A percentile compares a stretch with the other conserved stretches of the same genome.
Conservation (phyloP, 495 filamentous ascomycete species). For the Rhypophila decipiens region DNA sequence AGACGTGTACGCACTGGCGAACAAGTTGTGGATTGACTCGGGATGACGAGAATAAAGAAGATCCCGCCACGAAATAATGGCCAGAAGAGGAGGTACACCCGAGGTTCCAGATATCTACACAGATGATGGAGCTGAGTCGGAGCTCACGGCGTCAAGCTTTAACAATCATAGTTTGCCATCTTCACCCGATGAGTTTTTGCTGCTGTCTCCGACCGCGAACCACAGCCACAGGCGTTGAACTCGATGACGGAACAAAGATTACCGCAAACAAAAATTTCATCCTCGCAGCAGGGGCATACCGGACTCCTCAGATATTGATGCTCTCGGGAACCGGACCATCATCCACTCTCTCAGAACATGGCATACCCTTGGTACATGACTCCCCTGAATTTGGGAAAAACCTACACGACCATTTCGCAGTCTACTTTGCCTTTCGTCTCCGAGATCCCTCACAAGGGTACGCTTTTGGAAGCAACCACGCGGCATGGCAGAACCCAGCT, state of each 20-base stretch:
- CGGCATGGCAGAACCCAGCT: slow-evolving; percentile 16
- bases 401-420: slow-evolving; percentile 45
- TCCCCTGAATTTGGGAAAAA: slow-evolving; percentile 48
- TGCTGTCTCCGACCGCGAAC: slow-evolving; percentile 1
- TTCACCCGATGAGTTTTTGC: too few species aligned
- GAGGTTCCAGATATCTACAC: too few species aligned
- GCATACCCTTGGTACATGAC: slow-evolving; percentile 38
- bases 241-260: slow-evolving; percentile 1
- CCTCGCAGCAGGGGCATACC: slow-evolving; percentile 42
- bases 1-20: too few species aligned
- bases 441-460: slow-evolving; percentile 5
- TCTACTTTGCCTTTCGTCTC: slow-evolving; percentile 13
- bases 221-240: slow-evolving; percentile 16
- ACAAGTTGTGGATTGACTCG: too few species aligned
- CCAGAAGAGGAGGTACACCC: too few species aligned
- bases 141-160: too few species aligned
- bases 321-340: slow-evolving; percentile 31
- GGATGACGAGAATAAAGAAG: too few species aligned
- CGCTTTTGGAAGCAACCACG: not conserved
- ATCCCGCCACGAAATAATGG: too few species aligned
- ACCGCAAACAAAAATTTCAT: slow-evolving; percentile 43
- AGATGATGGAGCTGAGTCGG: too few species aligned
- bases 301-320: slow-evolving; percentile 46
- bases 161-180: too few species aligned
- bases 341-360: slow-evolving; percentile 22